These are phyloP conservation scores for Trypethelium eluteriae DNA, from an alignment of 495 filamentous ascomycete species.

Conservation along the genomic window DNA sequence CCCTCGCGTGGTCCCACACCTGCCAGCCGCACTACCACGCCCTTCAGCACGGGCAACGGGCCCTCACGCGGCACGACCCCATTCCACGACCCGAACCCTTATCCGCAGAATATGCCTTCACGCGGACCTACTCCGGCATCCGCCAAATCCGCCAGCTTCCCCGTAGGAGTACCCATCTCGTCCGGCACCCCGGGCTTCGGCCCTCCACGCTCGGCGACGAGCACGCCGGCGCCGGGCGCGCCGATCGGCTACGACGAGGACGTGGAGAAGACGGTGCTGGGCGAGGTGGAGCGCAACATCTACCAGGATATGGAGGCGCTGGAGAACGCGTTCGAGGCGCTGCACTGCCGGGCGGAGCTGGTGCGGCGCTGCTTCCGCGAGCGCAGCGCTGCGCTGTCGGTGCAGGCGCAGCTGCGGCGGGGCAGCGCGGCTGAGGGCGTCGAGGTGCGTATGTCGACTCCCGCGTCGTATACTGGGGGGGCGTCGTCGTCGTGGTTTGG, in stretches of 20 bases:
- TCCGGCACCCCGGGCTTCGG: background rate
- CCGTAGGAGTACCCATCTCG: background rate
- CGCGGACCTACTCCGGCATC: conserved; percentile 35
- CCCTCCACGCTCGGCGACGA: background rate
- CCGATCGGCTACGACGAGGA: conserved; percentile 90
- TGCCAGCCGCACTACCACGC: conserved; percentile 30
- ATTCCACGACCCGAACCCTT: conserved; percentile 23
- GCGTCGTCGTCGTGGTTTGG: conserved; percentile 17
- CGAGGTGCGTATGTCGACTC: conserved; percentile 52
- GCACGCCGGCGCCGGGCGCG: conserved; percentile 25
- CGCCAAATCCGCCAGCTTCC: conserved; percentile 28
- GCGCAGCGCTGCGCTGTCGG: conserved; percentile 67
- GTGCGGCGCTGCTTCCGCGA: conserved; percentile 74
- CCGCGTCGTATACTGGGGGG: conserved; percentile 34
- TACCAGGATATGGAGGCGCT: conserved; percentile 88
- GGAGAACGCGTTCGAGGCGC: conserved; percentile 88
- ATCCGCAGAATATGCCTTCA: conserved; percentile 29
- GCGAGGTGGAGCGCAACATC: conserved; percentile 88
- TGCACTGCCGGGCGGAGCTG: conserved; percentile 74
- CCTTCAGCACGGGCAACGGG: conserved; percentile 30
- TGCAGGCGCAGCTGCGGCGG: conserved; percentile 67
- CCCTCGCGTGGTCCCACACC: conserved; percentile 44
- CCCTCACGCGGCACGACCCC: conserved; percentile 31
- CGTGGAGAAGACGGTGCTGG: conserved; percentile 79
- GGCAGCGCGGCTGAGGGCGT: conserved; percentile 36